Conservation (phyloP, 257 asterid species). For the Solanum acaule region DNA sequence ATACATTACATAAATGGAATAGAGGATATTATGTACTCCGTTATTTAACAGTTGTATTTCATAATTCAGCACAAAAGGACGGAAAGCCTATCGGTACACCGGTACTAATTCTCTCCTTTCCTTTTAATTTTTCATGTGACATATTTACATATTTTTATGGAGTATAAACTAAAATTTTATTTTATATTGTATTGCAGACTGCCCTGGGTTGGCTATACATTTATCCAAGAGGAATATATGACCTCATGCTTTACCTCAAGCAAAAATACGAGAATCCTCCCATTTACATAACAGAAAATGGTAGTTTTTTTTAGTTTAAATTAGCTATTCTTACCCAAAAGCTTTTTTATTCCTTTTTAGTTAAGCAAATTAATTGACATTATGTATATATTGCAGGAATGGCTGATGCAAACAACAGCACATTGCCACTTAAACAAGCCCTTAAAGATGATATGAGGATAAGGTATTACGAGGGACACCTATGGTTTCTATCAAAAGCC, state of each 20-base stretch:
- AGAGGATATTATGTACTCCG: not conserved
- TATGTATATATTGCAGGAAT: not conserved
- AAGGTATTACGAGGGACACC: constrained; percentile 13
- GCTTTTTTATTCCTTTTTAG: not conserved
- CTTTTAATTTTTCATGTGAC: not conserved
- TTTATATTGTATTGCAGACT: constrained; percentile 5
- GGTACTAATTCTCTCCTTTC: not conserved
- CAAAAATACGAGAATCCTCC: constrained; percentile 19
- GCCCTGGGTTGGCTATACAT: constrained; percentile 13
- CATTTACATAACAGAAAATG: constrained; percentile 19
- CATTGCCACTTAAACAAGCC: constrained; percentile 11
- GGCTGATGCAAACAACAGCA: constrained; percentile 9
- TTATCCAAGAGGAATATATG: constrained; percentile 18
- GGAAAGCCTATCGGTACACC: constrained; percentile 9
- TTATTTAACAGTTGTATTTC: not conserved
- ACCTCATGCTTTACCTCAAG: constrained; percentile 18
- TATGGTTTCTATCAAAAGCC: constrained; percentile 19
- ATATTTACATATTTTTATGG: not conserved
- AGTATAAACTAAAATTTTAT: not conserved
- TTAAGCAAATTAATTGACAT: not conserved
- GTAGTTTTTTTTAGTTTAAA: not conserved
- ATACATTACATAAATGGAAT: not conserved
- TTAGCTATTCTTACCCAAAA: not conserved
- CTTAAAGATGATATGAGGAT: constrained; percentile 11
- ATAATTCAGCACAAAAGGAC: constrained; percentile 9